These are phyloP conservation scores for Claviceps purpurea DNA, from an alignment of 2,329 filamentous ascomycete species.

Conservation along the genomic window DNA sequence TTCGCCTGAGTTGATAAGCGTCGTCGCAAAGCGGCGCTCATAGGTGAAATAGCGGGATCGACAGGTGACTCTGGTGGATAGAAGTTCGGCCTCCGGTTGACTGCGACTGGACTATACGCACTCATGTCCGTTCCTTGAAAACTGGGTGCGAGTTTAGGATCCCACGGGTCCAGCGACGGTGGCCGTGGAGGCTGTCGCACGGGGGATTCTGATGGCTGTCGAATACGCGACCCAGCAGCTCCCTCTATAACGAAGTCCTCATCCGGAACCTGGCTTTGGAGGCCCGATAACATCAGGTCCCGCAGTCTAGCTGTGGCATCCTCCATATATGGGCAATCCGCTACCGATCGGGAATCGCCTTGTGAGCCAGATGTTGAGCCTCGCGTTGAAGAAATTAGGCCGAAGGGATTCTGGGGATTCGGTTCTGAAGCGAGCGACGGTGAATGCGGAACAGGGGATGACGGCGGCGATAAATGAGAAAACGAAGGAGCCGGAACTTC, in stretches of 20 bases:
- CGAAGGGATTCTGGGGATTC: not conserved
- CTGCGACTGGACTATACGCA: constrained; percentile 7
- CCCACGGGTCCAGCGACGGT: constrained; percentile 31
- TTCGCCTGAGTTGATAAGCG: not conserved
- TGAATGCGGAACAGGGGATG: constrained; percentile 9
- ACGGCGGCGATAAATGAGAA: constrained; percentile 15
- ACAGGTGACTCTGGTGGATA: constrained; percentile 8
- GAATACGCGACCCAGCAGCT: not conserved
- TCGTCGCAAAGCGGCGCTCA: not conserved
- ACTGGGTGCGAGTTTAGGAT: constrained; percentile 16
- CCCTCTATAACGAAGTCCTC: too few relatives aligned
- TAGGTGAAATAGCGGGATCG: constrained; percentile 8
- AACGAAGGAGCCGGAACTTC: constrained; percentile 18
- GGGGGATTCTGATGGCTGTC: constrained; percentile 6
- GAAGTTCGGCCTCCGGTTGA: constrained; percentile 11
- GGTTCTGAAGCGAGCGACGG: constrained; percentile 5
- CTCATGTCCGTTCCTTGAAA: constrained; percentile 10
- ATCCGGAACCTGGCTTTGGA: not conserved
- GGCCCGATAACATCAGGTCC: constrained; percentile 10
- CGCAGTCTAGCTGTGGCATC: constrained; percentile 18
- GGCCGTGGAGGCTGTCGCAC: constrained; percentile 20
- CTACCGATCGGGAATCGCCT: constrained; percentile 1
- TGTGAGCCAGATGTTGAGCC: constrained; percentile 4
- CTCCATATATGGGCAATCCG: constrained; percentile 10
- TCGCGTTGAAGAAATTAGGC: not conserved